Evolutionary conservation across 208 protist genomes (phyloP).

Genomic region (Phytomonas sp.): DNA sequence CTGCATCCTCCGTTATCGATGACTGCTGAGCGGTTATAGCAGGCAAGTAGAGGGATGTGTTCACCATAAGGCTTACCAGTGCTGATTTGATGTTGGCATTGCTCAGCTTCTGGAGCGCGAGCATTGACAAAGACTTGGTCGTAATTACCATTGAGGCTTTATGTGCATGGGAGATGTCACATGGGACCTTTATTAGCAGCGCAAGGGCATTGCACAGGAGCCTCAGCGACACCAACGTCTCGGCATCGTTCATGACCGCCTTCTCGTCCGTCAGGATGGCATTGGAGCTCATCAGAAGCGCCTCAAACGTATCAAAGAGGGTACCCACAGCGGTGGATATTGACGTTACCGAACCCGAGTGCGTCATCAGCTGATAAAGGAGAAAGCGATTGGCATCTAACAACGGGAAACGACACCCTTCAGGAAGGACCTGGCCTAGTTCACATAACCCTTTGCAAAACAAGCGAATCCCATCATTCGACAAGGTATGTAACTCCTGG

Average conservation of each 20-base stretch:
- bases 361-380: neutral
- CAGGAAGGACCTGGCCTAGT: neutral
- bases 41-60: neutral
- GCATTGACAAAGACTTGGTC: neutral
- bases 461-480: neutral
- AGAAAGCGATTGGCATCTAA: neutral
- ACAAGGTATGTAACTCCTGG: neutral
- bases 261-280: neutral
- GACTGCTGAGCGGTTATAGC: neutral
- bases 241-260: neutral
- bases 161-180: neutral
- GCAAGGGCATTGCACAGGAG: neutral
- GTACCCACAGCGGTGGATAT: neutral
- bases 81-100: neutral
- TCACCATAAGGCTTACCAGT: neutral
- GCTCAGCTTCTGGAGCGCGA: neutral
- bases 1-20: neutral
- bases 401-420: neutral
- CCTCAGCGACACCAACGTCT: neutral
- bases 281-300: neutral
- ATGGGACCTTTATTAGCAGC: neutral
- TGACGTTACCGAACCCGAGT: neutral
- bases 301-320: neutral
- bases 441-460: neutral
- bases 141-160: neutral